phyloP scores from a whole-genome alignment of 371 early-diverging fungal genomes.

The Syncephalastrum sp. region DNA sequence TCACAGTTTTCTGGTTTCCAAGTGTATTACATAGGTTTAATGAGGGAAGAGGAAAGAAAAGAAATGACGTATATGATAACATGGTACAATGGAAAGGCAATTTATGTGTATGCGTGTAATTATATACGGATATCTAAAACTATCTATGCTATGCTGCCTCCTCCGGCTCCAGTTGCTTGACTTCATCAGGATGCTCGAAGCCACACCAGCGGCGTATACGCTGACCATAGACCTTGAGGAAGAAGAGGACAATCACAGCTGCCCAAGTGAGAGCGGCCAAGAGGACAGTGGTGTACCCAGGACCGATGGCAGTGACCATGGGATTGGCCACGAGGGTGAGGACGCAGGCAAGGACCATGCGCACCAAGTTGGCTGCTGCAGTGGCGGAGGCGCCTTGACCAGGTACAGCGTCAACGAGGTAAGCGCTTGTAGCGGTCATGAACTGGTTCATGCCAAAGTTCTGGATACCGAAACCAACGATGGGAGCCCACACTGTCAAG shows the following conservation, averaged over 20 bases:
- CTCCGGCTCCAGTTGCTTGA: too few relatives aligned
- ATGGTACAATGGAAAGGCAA: too few relatives aligned
- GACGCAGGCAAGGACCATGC: conserved; percentile 43
- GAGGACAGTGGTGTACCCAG: conserved; percentile 26
- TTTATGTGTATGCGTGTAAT: too few relatives aligned
- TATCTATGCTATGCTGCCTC: too few relatives aligned
- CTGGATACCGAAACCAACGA: conserved; percentile 46
- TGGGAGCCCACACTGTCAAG: conserved; percentile 35
- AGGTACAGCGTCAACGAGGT: conserved; percentile 43
- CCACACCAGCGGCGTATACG: conserved; percentile 18
- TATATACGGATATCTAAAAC: too few relatives aligned
- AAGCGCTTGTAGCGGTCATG: conserved; percentile 35
- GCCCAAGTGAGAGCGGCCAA: conserved; percentile 20
- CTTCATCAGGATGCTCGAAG: conserved; percentile 11
- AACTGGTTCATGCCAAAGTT: conserved; percentile 26
- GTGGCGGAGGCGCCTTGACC: conserved; percentile 47
- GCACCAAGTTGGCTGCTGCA: conserved; percentile 43
- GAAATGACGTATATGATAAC: too few relatives aligned
- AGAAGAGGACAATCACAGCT: conserved; percentile 8
- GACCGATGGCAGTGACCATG: conserved; percentile 22
- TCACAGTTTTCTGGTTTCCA: too few relatives aligned
- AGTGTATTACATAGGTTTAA: too few relatives aligned
- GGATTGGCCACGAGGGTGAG: conserved; percentile 30
- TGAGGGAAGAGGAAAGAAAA: too few relatives aligned
- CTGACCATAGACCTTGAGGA: conserved; percentile 21